phyloP scores from a whole-genome alignment of 1,139 yeast species.

The Zygosaccharomyces pseudobailii region DNA sequence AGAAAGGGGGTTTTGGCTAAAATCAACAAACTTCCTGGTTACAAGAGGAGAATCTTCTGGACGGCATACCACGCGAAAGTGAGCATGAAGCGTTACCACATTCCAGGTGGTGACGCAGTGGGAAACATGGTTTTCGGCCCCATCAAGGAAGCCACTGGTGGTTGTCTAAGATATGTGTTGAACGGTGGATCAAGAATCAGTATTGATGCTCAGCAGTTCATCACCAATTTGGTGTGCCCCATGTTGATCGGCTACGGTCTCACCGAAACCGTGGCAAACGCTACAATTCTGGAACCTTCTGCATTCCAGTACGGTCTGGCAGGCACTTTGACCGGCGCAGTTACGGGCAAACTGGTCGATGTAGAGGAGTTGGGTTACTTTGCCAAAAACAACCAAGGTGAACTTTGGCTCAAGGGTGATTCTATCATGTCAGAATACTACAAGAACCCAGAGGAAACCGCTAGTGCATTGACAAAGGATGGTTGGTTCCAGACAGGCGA shows the following conservation, averaged over 20 bases:
- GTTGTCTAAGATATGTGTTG: slow-evolving; percentile 63
- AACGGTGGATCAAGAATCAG: slow-evolving; percentile 97
- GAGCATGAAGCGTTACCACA: slow-evolving; percentile 52
- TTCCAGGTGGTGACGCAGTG: slow-evolving; percentile 67
- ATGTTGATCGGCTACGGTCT: slow-evolving; percentile 94
- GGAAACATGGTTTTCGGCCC: slow-evolving; percentile 76
- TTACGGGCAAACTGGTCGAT: slow-evolving; percentile 86
- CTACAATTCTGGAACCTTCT: slow-evolving; percentile 62
- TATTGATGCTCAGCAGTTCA: slow-evolving; percentile 77
- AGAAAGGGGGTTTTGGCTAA: slow-evolving; percentile 87
- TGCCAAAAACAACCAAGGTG: slow-evolving; percentile 93
- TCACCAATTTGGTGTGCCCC: slow-evolving; percentile 74
- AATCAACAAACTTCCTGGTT: slow-evolving; percentile 58
- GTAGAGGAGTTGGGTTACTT: slow-evolving; percentile 89
- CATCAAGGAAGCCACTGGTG: slow-evolving; percentile 94
- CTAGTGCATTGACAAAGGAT: slow-evolving; percentile 68
- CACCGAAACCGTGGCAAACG: slow-evolving; percentile 93
- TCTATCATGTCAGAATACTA: slow-evolving; percentile 73
- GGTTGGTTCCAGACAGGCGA: slow-evolving; percentile 96
- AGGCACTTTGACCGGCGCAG: slow-evolving; percentile 78
- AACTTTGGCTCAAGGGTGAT: slow-evolving; percentile 72
- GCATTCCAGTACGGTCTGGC: slow-evolving; percentile 68
- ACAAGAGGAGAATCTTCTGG: slow-evolving; percentile 85
- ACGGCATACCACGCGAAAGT: slow-evolving; percentile 72
- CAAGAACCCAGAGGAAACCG: slow-evolving; percentile 78